phyloP scores from a whole-genome alignment of 2,329 filamentous ascomycete species.

The Aureobasidium sp. region DNA sequence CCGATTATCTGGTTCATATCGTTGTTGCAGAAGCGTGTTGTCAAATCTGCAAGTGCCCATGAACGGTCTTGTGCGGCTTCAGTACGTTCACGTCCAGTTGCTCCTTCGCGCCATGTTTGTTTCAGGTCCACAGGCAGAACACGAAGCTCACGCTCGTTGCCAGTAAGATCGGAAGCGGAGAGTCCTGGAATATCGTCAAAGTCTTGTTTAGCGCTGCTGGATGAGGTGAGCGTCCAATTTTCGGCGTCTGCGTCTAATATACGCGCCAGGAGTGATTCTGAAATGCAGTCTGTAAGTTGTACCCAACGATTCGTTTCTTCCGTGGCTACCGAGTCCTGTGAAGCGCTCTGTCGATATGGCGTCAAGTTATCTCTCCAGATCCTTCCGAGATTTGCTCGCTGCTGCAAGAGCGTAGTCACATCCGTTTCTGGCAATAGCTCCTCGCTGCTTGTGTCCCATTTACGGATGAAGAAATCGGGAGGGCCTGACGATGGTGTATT shows the following conservation, averaged over 20 bases:
- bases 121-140: conserved; percentile 55
- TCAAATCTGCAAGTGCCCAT: conserved; percentile 52
- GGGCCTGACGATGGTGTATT: conserved; percentile 17
- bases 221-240: conserved; percentile 52
- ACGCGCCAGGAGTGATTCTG: conserved; percentile 41
- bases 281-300: conserved; percentile 44
- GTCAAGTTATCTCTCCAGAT: conserved; percentile 49
- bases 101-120: conserved; percentile 54
- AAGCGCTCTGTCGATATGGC: conserved; percentile 40
- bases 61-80: conserved; percentile 56
- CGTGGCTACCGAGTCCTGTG: conserved; percentile 25
- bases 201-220: conserved; percentile 50
- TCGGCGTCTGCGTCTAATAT: conserved; percentile 42
- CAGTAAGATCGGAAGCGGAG: conserved; percentile 23
- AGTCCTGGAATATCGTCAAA: conserved; percentile 55
- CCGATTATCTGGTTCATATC: conserved; percentile 38
- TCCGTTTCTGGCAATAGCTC: conserved; percentile 38
- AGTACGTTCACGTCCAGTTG: conserved; percentile 55
- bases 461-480: conserved; percentile 46
- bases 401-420: conserved; percentile 38
- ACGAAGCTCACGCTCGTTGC: conserved; percentile 41
- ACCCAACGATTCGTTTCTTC: conserved; percentile 47
- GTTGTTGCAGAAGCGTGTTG: conserved; percentile 25
- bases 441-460: conserved; percentile 46
- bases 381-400: conserved; percentile 49